phyloP scores from a whole-genome alignment of 2,329 filamentous ascomycete genomes.

The Lasiodiplodia gonubiensis region DNA sequence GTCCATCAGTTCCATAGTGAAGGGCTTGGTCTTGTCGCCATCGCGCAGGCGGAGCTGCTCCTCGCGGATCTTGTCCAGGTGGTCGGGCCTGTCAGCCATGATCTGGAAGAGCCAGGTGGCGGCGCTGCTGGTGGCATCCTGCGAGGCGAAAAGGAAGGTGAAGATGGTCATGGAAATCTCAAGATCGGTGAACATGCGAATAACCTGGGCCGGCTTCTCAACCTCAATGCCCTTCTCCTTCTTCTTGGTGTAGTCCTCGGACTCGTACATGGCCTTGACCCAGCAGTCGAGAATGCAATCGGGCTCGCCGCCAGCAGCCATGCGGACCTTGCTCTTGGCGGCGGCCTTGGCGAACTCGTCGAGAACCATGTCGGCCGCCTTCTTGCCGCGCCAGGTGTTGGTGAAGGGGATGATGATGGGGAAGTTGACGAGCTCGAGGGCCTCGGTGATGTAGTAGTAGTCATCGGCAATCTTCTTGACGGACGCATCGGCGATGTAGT shows the following conservation, averaged over 20 bases:
- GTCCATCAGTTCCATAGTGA: constrained; percentile 87
- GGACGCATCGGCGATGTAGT: constrained; percentile 89
- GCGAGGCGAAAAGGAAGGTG: constrained; percentile 95
- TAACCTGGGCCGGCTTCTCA: constrained; percentile 80
- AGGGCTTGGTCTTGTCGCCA: constrained; percentile 71
- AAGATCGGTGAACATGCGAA: constrained; percentile 86
- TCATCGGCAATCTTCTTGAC: constrained; percentile 95
- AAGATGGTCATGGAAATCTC: constrained; percentile 94
- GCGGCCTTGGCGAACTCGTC: constrained; percentile 89
- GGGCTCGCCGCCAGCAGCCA: constrained; percentile 84
- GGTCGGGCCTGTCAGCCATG: constrained; percentile 90
- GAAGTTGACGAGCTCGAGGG: constrained; percentile 97
- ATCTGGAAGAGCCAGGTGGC: constrained; percentile 95
- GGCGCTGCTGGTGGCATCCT: constrained; percentile 94
- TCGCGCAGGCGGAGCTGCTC: constrained; percentile 82
- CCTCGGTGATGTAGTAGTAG: constrained; percentile 95
- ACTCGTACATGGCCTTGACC: constrained; percentile 87
- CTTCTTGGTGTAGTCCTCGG: constrained; percentile 79
- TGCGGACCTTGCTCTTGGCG: constrained; percentile 89
- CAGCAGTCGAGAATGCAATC: constrained; percentile 96
- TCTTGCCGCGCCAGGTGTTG: constrained; percentile 97
- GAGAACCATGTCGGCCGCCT: constrained; percentile 89
- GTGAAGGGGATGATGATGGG: constrained; percentile 95
- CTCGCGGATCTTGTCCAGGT: constrained; percentile 86
- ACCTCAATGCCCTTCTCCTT: constrained; percentile 72